A percentile compares a stretch with the other conserved stretches of the same genome.
Conservation (phyloP, 2,329 filamentous ascomycete species). For the Escovopsis sp. region DNA sequence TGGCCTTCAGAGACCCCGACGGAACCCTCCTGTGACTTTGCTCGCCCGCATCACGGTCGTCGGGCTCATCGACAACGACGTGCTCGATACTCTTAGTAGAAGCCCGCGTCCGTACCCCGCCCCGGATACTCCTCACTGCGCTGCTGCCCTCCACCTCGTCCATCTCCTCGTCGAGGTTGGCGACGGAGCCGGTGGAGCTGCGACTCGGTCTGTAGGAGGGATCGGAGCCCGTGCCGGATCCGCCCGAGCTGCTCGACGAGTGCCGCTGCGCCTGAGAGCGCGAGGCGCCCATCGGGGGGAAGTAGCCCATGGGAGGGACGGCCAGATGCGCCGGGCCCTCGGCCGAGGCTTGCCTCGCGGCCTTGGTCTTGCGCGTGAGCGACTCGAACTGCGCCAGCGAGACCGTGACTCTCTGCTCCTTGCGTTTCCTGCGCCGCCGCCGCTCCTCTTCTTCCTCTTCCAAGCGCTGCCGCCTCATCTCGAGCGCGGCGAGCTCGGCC, state of each 20-base stretch:
- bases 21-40: conserved; percentile 1
- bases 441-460: conserved; percentile 25
- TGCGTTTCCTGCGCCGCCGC: conserved; percentile 23
- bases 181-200: conserved; percentile 13
- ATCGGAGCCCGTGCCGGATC: conserved; percentile 19
- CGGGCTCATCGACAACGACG: background rate
- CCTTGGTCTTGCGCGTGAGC: conserved; percentile 19
- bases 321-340: conserved; percentile 20
- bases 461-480: conserved; percentile 49
- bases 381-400: conserved; percentile 38
- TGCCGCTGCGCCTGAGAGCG: conserved; percentile 24
- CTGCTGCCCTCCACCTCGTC: conserved; percentile 14
- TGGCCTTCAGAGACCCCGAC: no score
- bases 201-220: conserved; percentile 13
- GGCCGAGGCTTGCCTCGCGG: conserved; percentile 10
- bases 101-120: conserved; percentile 22
- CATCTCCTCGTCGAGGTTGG: conserved; percentile 10
- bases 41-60: conserved; percentile 15
- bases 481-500: conserved; percentile 67
- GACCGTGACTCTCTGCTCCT: conserved; percentile 35
- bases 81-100: conserved; percentile 4
- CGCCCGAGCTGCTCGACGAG: conserved; percentile 17
- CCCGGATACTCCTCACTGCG: conserved; percentile 16
- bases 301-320: conserved; percentile 36
- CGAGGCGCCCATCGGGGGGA: conserved; percentile 29